These are phyloP conservation scores for Capsella bursapastoris DNA, from an alignment of 345 rosid species.

Conservation along the genomic window DNA sequence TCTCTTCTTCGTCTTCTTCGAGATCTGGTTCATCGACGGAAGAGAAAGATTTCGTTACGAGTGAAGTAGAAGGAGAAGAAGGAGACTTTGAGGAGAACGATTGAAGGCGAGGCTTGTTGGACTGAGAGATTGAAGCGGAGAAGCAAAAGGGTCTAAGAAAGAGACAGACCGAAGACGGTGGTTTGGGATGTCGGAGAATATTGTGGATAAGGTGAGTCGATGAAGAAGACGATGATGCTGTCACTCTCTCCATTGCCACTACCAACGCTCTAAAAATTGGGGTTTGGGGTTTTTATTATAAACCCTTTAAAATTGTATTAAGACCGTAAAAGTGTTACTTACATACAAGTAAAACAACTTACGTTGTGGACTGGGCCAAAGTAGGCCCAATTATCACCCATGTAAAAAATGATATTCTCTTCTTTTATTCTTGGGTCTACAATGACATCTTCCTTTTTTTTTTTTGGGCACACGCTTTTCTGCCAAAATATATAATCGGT, in stretches of 20 bases:
- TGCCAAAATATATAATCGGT: neutral
- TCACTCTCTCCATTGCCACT: constrained; percentile 38
- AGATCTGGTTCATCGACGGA: constrained; percentile 23
- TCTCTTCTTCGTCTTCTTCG: constrained; percentile 21
- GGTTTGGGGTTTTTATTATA: neutral
- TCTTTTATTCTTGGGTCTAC: neutral
- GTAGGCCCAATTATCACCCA: constrained; percentile 23
- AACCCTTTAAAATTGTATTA: neutral
- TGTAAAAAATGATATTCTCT: neutral
- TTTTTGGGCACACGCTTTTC: neutral
- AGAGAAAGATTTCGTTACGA: constrained; percentile 35
- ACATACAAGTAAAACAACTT: neutral
- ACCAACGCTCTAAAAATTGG: neutral
- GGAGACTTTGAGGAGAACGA: constrained; percentile 14
- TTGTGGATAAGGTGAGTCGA: constrained; percentile 47
- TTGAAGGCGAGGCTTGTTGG: constrained; percentile 17
- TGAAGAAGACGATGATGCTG: constrained; percentile 36
- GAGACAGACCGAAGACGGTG: constrained; percentile 31
- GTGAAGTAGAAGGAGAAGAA: constrained; percentile 13
- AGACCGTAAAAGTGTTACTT: neutral
- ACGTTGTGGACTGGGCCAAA: neutral
- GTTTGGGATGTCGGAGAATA: constrained; percentile 32
- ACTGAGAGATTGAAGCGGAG: constrained; percentile 24
- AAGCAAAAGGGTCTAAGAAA: constrained; percentile 32
- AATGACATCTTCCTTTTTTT: neutral